Base-by-base conservation (phyloP, 305 asterid genomes). In the Lippia alba region DNA sequence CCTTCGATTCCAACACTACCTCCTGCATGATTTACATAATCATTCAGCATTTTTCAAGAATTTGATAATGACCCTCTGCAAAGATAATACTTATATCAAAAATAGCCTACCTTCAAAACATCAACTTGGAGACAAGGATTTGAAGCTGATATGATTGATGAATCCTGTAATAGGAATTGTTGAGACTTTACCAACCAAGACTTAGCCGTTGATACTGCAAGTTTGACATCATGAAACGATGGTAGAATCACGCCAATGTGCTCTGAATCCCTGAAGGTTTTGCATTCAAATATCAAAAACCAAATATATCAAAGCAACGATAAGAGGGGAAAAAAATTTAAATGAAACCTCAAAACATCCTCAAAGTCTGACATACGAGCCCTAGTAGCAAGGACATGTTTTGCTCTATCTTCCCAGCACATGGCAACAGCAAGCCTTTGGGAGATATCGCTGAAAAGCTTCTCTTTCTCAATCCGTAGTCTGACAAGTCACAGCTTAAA, bases 391-490 rank as follows among this genome's bases (percentile, higher is more conserved):
- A 94, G 92, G 76, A 83, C 61, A 56, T 71, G 67, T 66, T 81
- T 85, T 56, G 96, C 97, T 71, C 83, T 85, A 69, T 86, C 91
- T 79, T 94, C 97, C 91, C 92, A 89, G 66, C 64, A 48, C 74
- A 77, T 16, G 62, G 92, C 95, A 74, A 66, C 60, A 12, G 80
- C 81, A 57, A 77, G 82, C 61, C 82, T 81, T 64, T 71, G 72
- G 63, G 87, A 84, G 59, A 91, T 79, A 77, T 84, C 89, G 75
- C 81, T 56, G 73, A 94, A 94, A 46, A 83, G 70, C 76, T 88
- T 85, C 87, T 94, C 99, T 73, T 83, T 81, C 79, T 85, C 92
- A 77, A 94, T 86, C 82, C 88, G 97, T 71, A 89, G 77, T 78
- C 97, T 94, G 96, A 74, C 73, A 77, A 67, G 74, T 63, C 61